Conservation (phyloP, 495 filamentous ascomycete genomes). For the Aspergillus nanangensis region DNA sequence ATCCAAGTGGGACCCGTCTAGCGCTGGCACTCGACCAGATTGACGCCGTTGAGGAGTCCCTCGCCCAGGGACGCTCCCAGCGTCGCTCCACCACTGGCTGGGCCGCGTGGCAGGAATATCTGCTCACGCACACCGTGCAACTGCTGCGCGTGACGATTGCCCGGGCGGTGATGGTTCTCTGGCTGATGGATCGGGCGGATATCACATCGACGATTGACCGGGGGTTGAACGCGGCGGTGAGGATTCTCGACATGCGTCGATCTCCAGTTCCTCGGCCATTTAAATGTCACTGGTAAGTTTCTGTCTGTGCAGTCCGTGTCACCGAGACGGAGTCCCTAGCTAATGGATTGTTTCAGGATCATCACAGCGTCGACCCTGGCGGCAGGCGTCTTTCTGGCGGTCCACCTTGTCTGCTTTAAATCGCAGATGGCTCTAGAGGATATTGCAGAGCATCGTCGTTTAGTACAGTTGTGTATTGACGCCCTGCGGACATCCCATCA, state of each 20-base stretch:
- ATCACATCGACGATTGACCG: not conserved
- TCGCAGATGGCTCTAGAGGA: not conserved
- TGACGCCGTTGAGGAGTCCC: not conserved
- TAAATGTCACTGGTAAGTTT: not conserved
- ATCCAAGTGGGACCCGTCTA: not conserved
- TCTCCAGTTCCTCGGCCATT: not conserved
- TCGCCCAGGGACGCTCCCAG: no score
- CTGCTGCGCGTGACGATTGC: not conserved
- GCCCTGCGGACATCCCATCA: no score
- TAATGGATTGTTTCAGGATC: no score
- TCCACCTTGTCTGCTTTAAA: not conserved
- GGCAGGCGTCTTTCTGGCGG: not conserved
- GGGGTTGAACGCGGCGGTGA: not conserved
- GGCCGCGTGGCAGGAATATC: not conserved
- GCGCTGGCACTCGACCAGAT: not conserved
- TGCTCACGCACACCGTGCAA: not conserved
- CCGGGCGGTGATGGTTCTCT: not conserved
- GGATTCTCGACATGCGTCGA: not conserved
- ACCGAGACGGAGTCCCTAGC: no score
- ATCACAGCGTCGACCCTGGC: not conserved
- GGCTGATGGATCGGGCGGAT: not conserved
- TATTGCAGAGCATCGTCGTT: not conserved
- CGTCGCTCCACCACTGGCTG: not conserved
- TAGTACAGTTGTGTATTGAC: no score
- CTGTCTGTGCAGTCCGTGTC: no score